Conservation (phyloP, 768 basidiomycete genomes). For the Chalciporus pseudorubinellus region DNA sequence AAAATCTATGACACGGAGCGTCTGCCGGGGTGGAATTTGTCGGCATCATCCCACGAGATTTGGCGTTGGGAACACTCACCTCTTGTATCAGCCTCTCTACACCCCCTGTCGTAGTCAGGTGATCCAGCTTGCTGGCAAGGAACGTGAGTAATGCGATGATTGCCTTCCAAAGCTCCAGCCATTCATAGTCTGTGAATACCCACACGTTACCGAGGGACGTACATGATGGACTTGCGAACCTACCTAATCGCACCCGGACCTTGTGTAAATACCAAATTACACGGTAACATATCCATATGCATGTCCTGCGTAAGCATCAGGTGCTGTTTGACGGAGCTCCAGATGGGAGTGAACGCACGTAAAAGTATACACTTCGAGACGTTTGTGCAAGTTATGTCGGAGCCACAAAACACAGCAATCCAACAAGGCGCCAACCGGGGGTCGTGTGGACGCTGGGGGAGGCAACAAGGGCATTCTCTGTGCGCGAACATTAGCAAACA, state of each 20-base stretch:
- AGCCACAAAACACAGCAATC: slow-evolving; percentile 71
- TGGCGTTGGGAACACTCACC: slow-evolving; percentile 34
- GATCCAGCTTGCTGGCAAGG: slow-evolving; percentile 52
- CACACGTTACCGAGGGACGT: not conserved
- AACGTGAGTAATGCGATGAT: slow-evolving; percentile 55
- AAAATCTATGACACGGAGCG: slow-evolving; percentile 52
- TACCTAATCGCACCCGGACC: slow-evolving; percentile 54
- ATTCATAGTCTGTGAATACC: slow-evolving; percentile 51
- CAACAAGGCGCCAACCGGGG: slow-evolving; percentile 56
- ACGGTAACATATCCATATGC: slow-evolving; percentile 53
- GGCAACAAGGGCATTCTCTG: slow-evolving; percentile 57
- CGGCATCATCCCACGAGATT: not conserved
- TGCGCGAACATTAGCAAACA: slow-evolving; percentile 1
- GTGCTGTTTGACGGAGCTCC: not conserved
- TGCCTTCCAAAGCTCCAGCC: slow-evolving; percentile 64
- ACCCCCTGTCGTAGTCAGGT: slow-evolving; percentile 49
- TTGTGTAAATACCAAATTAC: slow-evolving; percentile 57
- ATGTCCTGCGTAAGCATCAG: slow-evolving; percentile 40
- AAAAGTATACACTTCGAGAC: slow-evolving; percentile 55
- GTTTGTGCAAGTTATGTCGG: slow-evolving; percentile 66
- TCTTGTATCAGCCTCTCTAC: slow-evolving; percentile 53
- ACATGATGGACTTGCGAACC: slow-evolving; percentile 12
- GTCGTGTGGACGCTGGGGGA: slow-evolving; percentile 34
- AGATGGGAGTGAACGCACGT: slow-evolving; percentile 39
- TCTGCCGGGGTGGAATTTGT: slow-evolving; percentile 32